Percentiles rank a stretch among this genome's conserved stretches.
Evolutionary conservation across 371 early-diverging fungal genomes (phyloP).

Genomic region (Funneliformis caledonium): DNA sequence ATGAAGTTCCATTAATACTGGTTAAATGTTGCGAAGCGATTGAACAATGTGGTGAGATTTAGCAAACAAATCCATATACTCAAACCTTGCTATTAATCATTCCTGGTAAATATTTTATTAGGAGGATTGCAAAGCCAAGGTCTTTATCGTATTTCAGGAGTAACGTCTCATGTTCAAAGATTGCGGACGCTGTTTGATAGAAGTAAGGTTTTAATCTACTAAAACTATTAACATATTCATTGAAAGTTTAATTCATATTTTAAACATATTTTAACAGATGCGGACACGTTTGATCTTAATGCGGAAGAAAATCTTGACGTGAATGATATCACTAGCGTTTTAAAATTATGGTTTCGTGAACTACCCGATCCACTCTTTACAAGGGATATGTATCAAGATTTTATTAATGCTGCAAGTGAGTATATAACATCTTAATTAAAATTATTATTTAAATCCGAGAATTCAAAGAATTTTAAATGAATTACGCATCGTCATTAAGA

Average conservation of each 20-base stretch:
- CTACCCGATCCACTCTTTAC: constrained; percentile 87
- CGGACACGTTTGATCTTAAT: constrained; percentile 64
- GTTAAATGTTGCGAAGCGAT: constrained; percentile 76
- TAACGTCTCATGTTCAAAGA: constrained; percentile 67
- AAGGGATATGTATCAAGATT: constrained; percentile 58
- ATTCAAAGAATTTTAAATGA: constrained; percentile 16
- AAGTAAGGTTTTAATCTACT: constrained; percentile 48
- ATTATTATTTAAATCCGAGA: not conserved
- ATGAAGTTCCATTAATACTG: constrained; percentile 73
- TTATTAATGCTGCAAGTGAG: constrained; percentile 63
- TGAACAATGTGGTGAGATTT: constrained; percentile 60
- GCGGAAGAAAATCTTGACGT: constrained; percentile 67
- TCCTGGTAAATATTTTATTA: not conserved
- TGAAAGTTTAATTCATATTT: not conserved
- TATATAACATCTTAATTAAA: not conserved
- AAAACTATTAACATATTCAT: not conserved
- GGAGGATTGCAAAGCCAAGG: constrained; percentile 69
- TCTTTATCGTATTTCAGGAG: constrained; percentile 85
- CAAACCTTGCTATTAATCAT: not conserved
- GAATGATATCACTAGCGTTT: constrained; percentile 78
- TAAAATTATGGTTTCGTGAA: constrained; percentile 91
- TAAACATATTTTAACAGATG: constrained; percentile 49
- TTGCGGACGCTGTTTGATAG: constrained; percentile 73
- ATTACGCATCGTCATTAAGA: not conserved
- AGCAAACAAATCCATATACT: too few relatives aligned